A percentile compares a stretch with the other conserved stretches of the same genome.
phyloP scores from a whole-genome alignment of 1,284 basidiomycete species.

The Puccinia coronata region DNA sequence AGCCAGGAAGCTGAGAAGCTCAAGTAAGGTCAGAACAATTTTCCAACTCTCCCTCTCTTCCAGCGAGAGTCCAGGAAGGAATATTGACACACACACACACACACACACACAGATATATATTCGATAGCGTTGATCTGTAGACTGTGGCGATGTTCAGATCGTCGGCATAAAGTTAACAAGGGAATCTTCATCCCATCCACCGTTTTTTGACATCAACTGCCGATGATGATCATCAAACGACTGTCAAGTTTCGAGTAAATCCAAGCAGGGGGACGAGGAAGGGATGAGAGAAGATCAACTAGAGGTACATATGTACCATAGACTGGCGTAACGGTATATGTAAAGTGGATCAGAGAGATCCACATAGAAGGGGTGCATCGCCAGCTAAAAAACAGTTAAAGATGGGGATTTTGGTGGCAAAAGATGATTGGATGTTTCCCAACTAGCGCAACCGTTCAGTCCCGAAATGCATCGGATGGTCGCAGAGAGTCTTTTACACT shows the following conservation, averaged over 20 bases:
- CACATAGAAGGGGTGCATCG: too few species aligned
- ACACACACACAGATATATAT: neutral
- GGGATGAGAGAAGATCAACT: neutral
- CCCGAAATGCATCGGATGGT: too few species aligned
- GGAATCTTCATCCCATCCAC: neutral
- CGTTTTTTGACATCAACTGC: neutral
- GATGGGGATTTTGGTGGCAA: too few species aligned
- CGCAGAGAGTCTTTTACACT: too few species aligned
- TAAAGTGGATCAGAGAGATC: too few species aligned
- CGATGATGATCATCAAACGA: slow-evolving; percentile 15
- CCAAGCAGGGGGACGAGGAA: neutral
- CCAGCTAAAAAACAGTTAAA: too few species aligned
- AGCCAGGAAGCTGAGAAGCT: neutral
- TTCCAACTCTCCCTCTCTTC: neutral
- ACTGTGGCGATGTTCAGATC: neutral
- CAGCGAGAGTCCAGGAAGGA: neutral
- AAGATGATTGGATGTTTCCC: too few species aligned
- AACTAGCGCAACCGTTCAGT: too few species aligned
- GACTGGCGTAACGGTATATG: too few species aligned
- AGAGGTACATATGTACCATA: neutral
- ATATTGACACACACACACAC: neutral
- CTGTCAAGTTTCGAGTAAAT: neutral
- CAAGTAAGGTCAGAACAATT: neutral
- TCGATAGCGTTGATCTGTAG: neutral
- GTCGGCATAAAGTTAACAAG: neutral